Evolutionary conservation across 192 early-diverging fungal genomes (phyloP).

Genomic region (Coemansia sp.): DNA sequence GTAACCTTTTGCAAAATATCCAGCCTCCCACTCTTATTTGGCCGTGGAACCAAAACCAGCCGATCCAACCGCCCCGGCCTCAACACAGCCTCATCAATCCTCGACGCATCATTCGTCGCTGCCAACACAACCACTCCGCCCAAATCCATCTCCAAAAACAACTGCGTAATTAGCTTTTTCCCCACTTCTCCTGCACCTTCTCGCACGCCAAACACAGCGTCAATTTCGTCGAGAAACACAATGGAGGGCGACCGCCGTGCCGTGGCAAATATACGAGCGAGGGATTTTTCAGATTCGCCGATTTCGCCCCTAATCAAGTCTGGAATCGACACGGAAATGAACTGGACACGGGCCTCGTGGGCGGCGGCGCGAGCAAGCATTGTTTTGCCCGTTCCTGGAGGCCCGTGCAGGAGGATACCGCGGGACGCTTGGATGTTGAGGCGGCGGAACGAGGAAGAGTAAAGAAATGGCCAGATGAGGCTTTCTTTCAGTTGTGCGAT

Average conservation of each 20-base stretch:
- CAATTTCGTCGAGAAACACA: constrained; percentile 93
- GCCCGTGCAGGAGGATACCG: constrained; percentile 82
- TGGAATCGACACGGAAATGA: constrained; percentile 76
- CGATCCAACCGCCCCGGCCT: constrained; percentile 86
- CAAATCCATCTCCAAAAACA: constrained; percentile 77
- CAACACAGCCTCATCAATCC: constrained; percentile 75
- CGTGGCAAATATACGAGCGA: constrained; percentile 67
- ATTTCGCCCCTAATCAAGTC: constrained; percentile 88
- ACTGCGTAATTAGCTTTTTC: constrained; percentile 74
- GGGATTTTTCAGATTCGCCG: constrained; percentile 93
- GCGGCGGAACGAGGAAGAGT: constrained; percentile 61
- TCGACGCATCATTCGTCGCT: constrained; percentile 80
- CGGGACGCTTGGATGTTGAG: constrained; percentile 75
- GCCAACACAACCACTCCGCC: constrained; percentile 68
- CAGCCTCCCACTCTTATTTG: constrained; percentile 46
- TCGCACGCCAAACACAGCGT: constrained; percentile 78
- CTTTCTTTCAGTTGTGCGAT: constrained; percentile 76
- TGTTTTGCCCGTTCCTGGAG: constrained; percentile 94
- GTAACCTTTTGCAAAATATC: constrained; percentile 62
- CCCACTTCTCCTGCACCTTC: constrained; percentile 69
- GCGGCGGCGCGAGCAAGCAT: constrained; percentile 84
- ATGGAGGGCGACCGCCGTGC: constrained; percentile 78
- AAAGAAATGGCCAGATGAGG: constrained; percentile 75
- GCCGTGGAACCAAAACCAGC: constrained; percentile 62
- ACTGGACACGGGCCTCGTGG: constrained; percentile 74